Percentiles rank a stretch among this genome's conserved stretches.
These are phyloP conservation scores for Elymus sibiricus DNA, from an alignment of 176 grass and related monocot genomes.

Conservation along the genomic window DNA sequence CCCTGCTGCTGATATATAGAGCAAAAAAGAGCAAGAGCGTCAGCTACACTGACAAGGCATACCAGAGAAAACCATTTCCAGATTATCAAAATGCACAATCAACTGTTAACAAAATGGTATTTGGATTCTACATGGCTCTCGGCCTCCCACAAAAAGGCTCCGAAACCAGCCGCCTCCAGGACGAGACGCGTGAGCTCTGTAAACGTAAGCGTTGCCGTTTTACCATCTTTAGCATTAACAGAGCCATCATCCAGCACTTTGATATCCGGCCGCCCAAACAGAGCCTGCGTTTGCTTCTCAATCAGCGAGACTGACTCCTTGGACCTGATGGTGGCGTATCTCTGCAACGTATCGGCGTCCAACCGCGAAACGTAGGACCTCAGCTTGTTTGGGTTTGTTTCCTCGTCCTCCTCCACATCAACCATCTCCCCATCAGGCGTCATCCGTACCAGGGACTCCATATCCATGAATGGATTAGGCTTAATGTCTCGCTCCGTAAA, in stretches of 20 bases:
- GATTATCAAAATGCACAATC: slow-evolving; percentile 17
- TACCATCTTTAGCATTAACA: slow-evolving; percentile 63
- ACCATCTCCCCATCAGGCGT: slow-evolving; percentile 54
- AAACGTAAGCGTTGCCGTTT: slow-evolving; percentile 71
- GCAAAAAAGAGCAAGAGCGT: neutral
- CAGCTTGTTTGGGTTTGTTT: slow-evolving; percentile 57
- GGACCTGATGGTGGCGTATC: slow-evolving; percentile 88
- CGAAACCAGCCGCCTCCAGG: slow-evolving; percentile 80
- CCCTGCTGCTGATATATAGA: slow-evolving; percentile 1
- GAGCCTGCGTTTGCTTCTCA: slow-evolving; percentile 91
- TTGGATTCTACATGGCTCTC: slow-evolving; percentile 92
- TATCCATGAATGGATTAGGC: slow-evolving; percentile 90
- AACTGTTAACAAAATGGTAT: slow-evolving; percentile 88
- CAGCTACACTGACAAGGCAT: slow-evolving; percentile 1
- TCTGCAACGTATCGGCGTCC: slow-evolving; percentile 75
- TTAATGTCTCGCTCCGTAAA: slow-evolving; percentile 55
- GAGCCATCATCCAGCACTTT: slow-evolving; percentile 74
- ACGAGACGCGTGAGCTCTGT: slow-evolving; percentile 74
- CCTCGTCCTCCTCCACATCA: slow-evolving; percentile 36
- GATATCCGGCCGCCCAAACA: slow-evolving; percentile 94
- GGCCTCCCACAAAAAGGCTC: slow-evolving; percentile 90
- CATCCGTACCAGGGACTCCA: slow-evolving; percentile 86
- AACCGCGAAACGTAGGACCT: slow-evolving; percentile 78
- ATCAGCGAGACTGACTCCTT: slow-evolving; percentile 82
- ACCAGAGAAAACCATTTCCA: slow-evolving; percentile 7